Evolutionary conservation across 169 alveolate genomes (phyloP).

Genomic region (Fabrea salina): DNA sequence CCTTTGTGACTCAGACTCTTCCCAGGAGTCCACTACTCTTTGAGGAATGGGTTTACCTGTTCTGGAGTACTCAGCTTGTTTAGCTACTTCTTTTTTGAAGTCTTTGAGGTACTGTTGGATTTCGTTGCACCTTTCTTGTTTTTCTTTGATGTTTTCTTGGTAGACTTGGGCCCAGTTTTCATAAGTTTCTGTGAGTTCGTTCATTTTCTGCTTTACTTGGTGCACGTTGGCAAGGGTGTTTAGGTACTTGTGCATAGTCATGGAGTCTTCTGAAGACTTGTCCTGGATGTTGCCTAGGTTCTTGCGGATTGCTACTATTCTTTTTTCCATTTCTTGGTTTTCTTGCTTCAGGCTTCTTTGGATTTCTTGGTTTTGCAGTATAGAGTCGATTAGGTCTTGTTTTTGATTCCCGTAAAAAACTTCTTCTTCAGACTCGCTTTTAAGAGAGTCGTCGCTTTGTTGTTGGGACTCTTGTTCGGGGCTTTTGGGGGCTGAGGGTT

Average conservation of each 20-base stretch:
- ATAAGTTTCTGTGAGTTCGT: conserved; percentile 64
- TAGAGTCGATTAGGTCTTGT: conserved; percentile 66
- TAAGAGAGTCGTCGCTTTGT: conserved; percentile 17
- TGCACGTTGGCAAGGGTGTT: conserved; percentile 78
- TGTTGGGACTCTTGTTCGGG: conserved; percentile 34
- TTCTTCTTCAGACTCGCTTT: conserved; percentile 46
- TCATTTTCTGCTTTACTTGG: conserved; percentile 64
- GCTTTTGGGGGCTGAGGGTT: conserved; percentile 45
- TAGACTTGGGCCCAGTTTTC: conserved; percentile 72
- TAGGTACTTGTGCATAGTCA: conserved; percentile 71
- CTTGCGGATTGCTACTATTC: conserved; percentile 57
- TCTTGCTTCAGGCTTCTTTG: conserved; percentile 51
- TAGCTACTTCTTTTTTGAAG: conserved; percentile 80
- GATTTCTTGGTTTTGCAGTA: conserved; percentile 59
- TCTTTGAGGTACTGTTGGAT: conserved; percentile 72
- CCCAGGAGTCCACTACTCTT: conserved; percentile 47
- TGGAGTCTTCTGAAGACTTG: conserved; percentile 57
- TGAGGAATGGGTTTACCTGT: conserved; percentile 76
- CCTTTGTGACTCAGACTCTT: conserved; percentile 48
- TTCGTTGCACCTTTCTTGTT: conserved; percentile 76
- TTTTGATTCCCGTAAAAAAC: conserved; percentile 34
- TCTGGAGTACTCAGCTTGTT: conserved; percentile 70
- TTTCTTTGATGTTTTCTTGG: conserved; percentile 61
- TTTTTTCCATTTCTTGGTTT: conserved; percentile 53
- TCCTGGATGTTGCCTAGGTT: conserved; percentile 49